phyloP scores from a whole-genome alignment of 2,329 filamentous ascomycete genomes.

The Blastomyces parvus region DNA sequence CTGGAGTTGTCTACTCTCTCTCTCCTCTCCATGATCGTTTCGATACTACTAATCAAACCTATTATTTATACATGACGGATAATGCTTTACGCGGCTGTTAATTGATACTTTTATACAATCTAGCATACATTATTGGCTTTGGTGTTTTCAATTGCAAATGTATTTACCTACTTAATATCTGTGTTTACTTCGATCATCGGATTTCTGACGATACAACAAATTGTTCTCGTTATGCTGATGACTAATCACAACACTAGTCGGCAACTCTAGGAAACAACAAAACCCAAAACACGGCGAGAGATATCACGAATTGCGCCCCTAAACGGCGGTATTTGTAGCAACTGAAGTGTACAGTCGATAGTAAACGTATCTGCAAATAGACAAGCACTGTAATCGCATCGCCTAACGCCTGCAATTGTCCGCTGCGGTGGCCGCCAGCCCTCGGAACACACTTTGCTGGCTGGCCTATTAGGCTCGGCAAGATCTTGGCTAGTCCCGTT shows the following conservation, averaged over 20 bases:
- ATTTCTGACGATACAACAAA: too few species aligned
- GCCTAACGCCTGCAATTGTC: too few species aligned
- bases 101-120: background rate
- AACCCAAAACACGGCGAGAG: background rate
- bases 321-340: background rate
- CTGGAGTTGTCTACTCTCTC: background rate
- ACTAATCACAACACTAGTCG: background rate
- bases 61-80: background rate
- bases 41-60: background rate
- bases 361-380: background rate
- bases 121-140: background rate
- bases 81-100: background rate
- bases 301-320: background rate
- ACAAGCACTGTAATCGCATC: too few species aligned
- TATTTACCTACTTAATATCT: background rate
- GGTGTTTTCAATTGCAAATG: background rate
- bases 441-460: slow-evolving; percentile 13
- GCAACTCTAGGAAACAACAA: slow-evolving; percentile 5
- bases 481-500: slow-evolving; percentile 57
- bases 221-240: background rate
- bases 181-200: background rate
- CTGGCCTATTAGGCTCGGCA: slow-evolving; percentile 24
- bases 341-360: background rate
- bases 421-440: background rate
- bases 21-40: background rate